Base-by-base conservation (phyloP, 202 grass and related monocot genomes). In the Carex arenaria region DNA sequence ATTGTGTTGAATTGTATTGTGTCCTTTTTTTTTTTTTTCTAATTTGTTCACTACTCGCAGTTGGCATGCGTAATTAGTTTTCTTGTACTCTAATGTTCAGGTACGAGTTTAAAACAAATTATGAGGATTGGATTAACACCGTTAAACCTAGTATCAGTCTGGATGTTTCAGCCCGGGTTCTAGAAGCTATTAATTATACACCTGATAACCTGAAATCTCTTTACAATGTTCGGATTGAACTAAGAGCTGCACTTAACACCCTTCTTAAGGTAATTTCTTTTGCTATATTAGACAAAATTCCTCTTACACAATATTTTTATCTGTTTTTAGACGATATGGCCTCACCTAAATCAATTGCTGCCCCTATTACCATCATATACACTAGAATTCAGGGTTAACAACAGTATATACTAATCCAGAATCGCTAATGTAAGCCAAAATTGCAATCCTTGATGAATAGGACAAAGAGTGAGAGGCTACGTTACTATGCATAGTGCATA, bases 71-170 rank as follows among this genome's bases (percentile, higher is more conserved):
- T 42, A 43, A 64, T 28, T 34, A 80, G 1, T n/a, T 20, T 26
- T 51, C 30, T 66, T 81, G 36, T 69, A 20, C 51, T 85, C 17
- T 78, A 55, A 20, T 88, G 85, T 89, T 57, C 85, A 99, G 96
- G 87, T 94, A 88, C 64, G 96, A 99, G 78, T 99, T 99, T 79
- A 96, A 96, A 84, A 87, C 64, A 85, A 96, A 88, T 22, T 93
- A 99, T 1, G 88, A 90, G 71, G 88, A 96, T 73, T 99, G 96
- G 96, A 85, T 99, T 90, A 99, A 94, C 79, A 94, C 80, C 78
- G 87, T 91, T 55, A 99, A 94, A 86, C 96, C 93, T 56, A 96
- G 89, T 83, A 91, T 94, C 80, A 90, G 91, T 57, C 84, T 96
- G 86, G 89, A 92, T 84, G 87, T 88, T 38, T 96, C 93, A 67